Conservation (phyloP, 805 yeast species). For the Kazachstania africana region DNA sequence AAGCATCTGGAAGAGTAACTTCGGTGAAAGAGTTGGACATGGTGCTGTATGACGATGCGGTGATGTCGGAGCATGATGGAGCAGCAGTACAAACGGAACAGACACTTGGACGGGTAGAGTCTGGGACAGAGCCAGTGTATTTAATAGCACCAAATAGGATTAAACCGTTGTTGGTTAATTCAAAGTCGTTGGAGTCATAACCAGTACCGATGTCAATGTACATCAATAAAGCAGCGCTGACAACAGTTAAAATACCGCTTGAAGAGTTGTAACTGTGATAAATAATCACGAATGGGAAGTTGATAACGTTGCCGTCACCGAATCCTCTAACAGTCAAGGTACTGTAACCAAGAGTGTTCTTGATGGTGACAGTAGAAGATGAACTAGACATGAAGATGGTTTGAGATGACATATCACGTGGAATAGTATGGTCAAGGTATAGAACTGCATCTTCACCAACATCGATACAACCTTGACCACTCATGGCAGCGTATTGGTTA, state of each 20-base stretch:
- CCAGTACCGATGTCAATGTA: not conserved
- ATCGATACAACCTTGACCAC: not conserved
- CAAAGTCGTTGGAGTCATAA: not conserved
- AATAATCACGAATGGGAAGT: conserved; percentile 1
- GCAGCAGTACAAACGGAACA: not conserved
- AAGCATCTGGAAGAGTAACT: not conserved
- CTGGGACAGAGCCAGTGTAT: not conserved
- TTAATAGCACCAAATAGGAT: not conserved
- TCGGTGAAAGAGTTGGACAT: not conserved
- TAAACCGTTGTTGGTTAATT: not conserved
- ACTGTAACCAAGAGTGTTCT: not conserved
- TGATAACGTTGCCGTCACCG: conserved; percentile 1
- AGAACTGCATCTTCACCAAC: not conserved
- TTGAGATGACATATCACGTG: not conserved
- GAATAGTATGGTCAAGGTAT: not conserved
- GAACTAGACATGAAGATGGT: not conserved
- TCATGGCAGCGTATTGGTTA: not conserved
- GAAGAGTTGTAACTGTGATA: not conserved
- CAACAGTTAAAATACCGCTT: not conserved
- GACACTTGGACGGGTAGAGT: not conserved
- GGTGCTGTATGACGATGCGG: not conserved
- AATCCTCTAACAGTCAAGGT: conserved; percentile 2
- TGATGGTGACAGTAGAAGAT: not conserved
- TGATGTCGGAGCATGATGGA: not conserved
- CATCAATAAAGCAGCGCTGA: not conserved